Evolutionary conservation across 1,284 basidiomycete genomes (phyloP).

Genomic region (Mycena citricolor): DNA sequence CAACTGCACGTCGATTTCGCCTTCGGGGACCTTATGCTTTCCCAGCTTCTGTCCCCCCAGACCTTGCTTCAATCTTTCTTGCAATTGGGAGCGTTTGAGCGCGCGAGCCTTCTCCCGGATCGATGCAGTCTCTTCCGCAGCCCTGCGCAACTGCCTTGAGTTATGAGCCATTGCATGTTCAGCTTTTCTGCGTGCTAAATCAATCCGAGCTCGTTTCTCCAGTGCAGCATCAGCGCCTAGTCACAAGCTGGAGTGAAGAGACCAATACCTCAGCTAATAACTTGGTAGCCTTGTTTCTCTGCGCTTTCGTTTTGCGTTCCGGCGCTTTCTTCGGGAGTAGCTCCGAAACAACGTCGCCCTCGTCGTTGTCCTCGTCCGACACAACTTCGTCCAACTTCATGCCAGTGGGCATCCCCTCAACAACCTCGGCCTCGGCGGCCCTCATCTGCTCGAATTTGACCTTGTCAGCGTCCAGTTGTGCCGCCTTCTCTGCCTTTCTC

Average conservation of each 20-base stretch:
- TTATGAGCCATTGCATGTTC: conserved; percentile 56
- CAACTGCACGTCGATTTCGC: conserved; percentile 80
- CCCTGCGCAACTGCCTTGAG: conserved; percentile 52
- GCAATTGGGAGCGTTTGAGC: conserved; percentile 35
- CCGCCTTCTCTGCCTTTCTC: conserved; percentile 53
- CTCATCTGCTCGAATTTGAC: conserved; percentile 33
- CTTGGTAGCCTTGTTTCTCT: conserved; percentile 63
- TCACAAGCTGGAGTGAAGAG: not conserved
- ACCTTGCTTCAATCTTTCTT: conserved; percentile 39
- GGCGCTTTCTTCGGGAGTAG: conserved; percentile 46
- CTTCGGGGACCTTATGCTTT: conserved; percentile 73
- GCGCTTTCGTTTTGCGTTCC: conserved; percentile 72
- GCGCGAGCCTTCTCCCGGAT: conserved; percentile 45
- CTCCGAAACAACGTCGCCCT: conserved; percentile 30
- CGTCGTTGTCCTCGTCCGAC: conserved; percentile 39
- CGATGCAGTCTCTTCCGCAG: conserved; percentile 40
- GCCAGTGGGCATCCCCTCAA: conserved; percentile 39
- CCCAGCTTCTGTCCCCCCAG: conserved; percentile 72
- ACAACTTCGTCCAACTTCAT: conserved; percentile 59
- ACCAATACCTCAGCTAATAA: conserved; percentile 61
- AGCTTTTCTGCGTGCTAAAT: conserved; percentile 57
- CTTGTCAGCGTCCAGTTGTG: conserved; percentile 49
- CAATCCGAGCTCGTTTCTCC: conserved; percentile 65
- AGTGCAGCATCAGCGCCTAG: conserved; percentile 4
- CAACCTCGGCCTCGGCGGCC: conserved; percentile 40